Evolutionary conservation across 345 rosid genomes (phyloP).

Genomic region (Populus nigra): DNA sequence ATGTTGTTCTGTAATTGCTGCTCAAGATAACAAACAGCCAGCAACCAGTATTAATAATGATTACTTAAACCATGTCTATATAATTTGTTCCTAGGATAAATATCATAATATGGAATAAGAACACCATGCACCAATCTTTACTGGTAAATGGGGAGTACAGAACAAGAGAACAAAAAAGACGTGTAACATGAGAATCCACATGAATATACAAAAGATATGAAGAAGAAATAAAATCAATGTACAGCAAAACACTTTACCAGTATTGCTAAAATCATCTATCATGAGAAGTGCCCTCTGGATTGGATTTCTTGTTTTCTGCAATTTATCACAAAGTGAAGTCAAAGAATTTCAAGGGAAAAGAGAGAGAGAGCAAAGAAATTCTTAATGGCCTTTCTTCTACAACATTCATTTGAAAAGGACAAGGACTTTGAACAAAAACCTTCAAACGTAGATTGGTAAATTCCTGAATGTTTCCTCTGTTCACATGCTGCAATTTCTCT

Average conservation of each 20-base stretch:
- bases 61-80: neutral
- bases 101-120: neutral
- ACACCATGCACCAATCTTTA: neutral
- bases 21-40: conserved; percentile 9
- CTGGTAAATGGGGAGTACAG: neutral
- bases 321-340: conserved; percentile 13
- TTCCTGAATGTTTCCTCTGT: conserved; percentile 40
- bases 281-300: conserved; percentile 49
- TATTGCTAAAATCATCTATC: conserved; percentile 59
- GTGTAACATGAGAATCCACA: neutral
- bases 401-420: conserved; percentile 56
- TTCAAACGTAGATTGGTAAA: conserved; percentile 46
- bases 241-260: conserved; percentile 27
- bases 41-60: conserved; percentile 7
- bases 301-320: conserved; percentile 67
- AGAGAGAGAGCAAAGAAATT: neutral
- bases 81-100: neutral
- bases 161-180: neutral
- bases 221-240: conserved; percentile 7
- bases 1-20: conserved; percentile 43
- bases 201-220: neutral
- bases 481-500: conserved; percentile 50
- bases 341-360: conserved; percentile 1
- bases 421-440: conserved; percentile 56
- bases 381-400: conserved; percentile 54